These are phyloP conservation scores for Phytophthora chlamydospora DNA, from an alignment of 352 stramenopile genomes.

Conservation along the genomic window DNA sequence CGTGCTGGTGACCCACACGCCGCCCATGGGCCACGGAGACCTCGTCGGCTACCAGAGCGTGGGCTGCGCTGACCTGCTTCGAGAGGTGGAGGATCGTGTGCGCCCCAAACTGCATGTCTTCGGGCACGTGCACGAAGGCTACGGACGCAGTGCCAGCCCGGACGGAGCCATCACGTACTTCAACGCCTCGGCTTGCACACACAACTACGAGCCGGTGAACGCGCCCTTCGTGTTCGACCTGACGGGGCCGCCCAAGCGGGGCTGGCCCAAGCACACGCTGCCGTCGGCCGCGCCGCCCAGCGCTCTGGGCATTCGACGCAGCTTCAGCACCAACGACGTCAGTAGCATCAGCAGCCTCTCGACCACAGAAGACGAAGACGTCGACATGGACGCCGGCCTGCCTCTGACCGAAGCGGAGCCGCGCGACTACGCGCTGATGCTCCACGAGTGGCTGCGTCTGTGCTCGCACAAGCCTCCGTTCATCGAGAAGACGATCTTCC, in stretches of 20 bases:
- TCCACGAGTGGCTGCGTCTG: constrained; percentile 67
- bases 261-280: constrained; percentile 17
- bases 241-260: constrained; percentile 34
- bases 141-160: constrained; percentile 64
- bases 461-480: constrained; percentile 71
- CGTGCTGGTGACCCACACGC: constrained; percentile 90
- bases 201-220: constrained; percentile 80
- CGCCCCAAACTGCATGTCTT: constrained; percentile 87
- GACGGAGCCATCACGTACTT: constrained; percentile 86
- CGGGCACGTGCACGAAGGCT: constrained; percentile 91
- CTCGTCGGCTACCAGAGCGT: constrained; percentile 54
- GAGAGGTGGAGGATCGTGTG: constrained; percentile 70
- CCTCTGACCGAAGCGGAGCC: constrained; percentile 13
- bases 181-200: constrained; percentile 84
- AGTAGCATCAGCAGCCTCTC: constrained; percentile 32
- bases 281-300: neutral
- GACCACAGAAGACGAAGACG: constrained; percentile 21
- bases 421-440: constrained; percentile 52
- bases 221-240: constrained; percentile 66
- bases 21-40: constrained; percentile 83
- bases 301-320: constrained; percentile 23
- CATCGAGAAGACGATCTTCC: constrained; percentile 31
- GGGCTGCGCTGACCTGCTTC: constrained; percentile 79
- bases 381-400: constrained; percentile 16
- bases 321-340: constrained; percentile 33